Base-by-base conservation (phyloP, 2,329 filamentous ascomycete genomes). In the Aspergillus sp. region DNA sequence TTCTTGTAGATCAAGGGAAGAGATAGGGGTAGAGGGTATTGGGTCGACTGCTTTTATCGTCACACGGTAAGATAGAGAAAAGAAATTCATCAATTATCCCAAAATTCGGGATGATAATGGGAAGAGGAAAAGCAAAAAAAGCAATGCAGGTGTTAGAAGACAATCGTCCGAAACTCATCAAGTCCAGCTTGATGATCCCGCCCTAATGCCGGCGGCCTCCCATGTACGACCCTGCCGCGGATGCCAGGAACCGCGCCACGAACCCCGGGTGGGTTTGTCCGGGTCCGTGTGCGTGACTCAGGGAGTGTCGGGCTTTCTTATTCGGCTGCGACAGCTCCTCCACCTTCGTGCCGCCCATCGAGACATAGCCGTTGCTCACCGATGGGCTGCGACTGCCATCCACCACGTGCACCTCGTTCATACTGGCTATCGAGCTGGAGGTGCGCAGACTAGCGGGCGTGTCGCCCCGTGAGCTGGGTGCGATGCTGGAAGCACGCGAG, bases 401-500 rank as follows among this genome's bases (percentile, higher is more conserved):
- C 11, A 70, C 69, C 15, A 78, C 68, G 42, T 75, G 64, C 6
- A 79, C 62, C 11, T 64, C 62, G 17, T 76, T 73, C 30, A 67
- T 66, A 7, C 68, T 68, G n/a, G 67, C 66, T 21, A 74, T 75
- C 0, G 74, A 77, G 62, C 71, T 71, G 3, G 76, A 72, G 2
- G 75, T 75, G 65, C 74, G 77, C 49, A 79, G 70, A 57, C 74
- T 80, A 39, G 75, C 74, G 0, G 78, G 78, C 1, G 78, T 81
- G 39, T 52, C 65, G 49, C 77, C 78, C 15, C 77, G 74, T 13
- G 74, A 77, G 60, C 77, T 80, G 17, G 78, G 75, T 6, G 78
- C 75, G 11, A 77, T 57, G 52, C 78, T 81, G 21, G 78, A 80
- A 1, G 78, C 78, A 30, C 77, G 74, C 30, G 78, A 80, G 66